Evolutionary conservation across 2,329 filamentous ascomycete genomes (phyloP).

Genomic region (Fusarium bactridioides): DNA sequence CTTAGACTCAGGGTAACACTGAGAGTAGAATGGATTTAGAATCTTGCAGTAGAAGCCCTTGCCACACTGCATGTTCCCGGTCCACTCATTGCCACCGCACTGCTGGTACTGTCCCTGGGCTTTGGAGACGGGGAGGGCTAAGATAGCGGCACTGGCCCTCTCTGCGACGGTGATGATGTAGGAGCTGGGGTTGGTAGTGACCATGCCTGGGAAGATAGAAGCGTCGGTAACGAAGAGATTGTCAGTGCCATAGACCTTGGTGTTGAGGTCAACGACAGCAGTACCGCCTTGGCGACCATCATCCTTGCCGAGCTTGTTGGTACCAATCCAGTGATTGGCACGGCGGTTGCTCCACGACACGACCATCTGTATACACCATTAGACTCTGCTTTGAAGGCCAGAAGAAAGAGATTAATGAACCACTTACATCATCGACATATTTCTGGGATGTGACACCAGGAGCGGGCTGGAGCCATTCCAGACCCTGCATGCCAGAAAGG

Average conservation of each 20-base stretch:
- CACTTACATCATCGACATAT: slow-evolving; percentile 9
- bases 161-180: neutral
- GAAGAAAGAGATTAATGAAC: neutral
- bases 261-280: slow-evolving; percentile 13
- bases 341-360: slow-evolving; percentile 15
- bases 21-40: neutral
- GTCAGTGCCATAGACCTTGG: slow-evolving; percentile 11
- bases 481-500: neutral
- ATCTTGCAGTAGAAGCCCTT: slow-evolving; percentile 9
- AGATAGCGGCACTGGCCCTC: slow-evolving; percentile 2
- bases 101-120: slow-evolving; percentile 1
- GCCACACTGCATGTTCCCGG: neutral
- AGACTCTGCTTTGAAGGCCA: neutral
- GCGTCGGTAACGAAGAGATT: slow-evolving; percentile 6
- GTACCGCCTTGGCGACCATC: slow-evolving; percentile 1
- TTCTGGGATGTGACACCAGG: neutral
- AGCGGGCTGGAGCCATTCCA: slow-evolving; percentile 8
- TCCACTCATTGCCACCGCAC: slow-evolving; percentile 5
- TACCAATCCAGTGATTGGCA: slow-evolving; percentile 15
- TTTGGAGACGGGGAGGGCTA: slow-evolving; percentile 2
- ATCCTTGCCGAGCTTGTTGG: slow-evolving; percentile 11
- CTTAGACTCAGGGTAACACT: slow-evolving; percentile 3
- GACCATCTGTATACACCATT: neutral
- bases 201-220: slow-evolving; percentile 10
- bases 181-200: neutral